Evolutionary conservation across 2,329 filamentous ascomycete genomes (phyloP).

Genomic region (Exophiala alcalophila): DNA sequence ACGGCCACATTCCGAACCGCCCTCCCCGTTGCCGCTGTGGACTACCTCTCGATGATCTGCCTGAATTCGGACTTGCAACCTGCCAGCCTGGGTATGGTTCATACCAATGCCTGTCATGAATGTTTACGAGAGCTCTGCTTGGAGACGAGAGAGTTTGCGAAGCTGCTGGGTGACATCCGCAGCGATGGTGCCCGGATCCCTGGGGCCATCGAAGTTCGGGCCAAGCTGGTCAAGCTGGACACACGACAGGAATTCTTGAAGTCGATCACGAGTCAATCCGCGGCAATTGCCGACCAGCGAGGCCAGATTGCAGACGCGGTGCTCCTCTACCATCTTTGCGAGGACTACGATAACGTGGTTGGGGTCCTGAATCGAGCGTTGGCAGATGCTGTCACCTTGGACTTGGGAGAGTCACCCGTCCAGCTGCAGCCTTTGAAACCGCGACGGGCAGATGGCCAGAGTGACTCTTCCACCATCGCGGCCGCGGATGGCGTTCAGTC

Average conservation of each 20-base stretch:
- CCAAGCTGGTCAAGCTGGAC: conserved; percentile 73
- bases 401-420: conserved; percentile 77
- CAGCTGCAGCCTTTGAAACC: conserved; percentile 78
- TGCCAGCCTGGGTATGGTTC: conserved; percentile 70
- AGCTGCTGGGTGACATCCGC: conserved; percentile 85
- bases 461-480: conserved; percentile 26
- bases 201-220: conserved; percentile 82
- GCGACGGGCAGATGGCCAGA: conserved; percentile 43
- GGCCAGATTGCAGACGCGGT: conserved; percentile 86
- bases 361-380: conserved; percentile 83
- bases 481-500: conserved; percentile 42
- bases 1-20: conserved; percentile 93
- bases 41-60: conserved; percentile 89
- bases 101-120: conserved; percentile 82
- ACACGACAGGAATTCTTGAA: conserved; percentile 82
- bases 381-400: conserved; percentile 82
- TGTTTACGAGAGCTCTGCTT: conserved; percentile 89
- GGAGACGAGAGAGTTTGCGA: conserved; percentile 95
- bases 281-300: conserved; percentile 88
- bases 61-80: conserved; percentile 75
- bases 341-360: conserved; percentile 94
- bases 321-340: conserved; percentile 87
- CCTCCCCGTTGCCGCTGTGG: conserved; percentile 82
- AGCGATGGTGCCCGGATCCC: conserved; percentile 80
- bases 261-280: conserved; percentile 89